Conservation (phyloP, 805 yeast species). For the Cyberlindnera nakhonratchasimensis region DNA sequence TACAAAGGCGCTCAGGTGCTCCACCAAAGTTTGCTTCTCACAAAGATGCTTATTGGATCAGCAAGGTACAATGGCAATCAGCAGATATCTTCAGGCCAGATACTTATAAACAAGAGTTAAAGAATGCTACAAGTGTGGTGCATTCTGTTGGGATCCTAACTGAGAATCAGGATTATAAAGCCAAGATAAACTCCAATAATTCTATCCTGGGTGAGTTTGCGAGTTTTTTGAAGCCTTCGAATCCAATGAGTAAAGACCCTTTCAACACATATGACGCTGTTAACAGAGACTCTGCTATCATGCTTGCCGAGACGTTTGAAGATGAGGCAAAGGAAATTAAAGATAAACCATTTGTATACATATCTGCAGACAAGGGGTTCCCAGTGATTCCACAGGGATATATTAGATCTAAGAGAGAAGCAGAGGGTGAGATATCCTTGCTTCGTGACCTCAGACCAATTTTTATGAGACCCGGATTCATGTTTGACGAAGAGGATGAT, state of each 20-base stretch:
- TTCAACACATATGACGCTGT: conserved; percentile 54
- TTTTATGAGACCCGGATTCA: conserved; percentile 75
- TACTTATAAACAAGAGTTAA: conserved; percentile 47
- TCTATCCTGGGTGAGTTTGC: conserved; percentile 33
- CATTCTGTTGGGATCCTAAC: conserved; percentile 78
- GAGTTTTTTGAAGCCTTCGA: conserved; percentile 46
- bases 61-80: conserved; percentile 58
- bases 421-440: conserved; percentile 55
- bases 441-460: conserved; percentile 55
- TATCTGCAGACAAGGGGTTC: conserved; percentile 74
- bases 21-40: conserved; percentile 37
- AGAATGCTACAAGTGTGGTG: conserved; percentile 61
- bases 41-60: conserved; percentile 44
- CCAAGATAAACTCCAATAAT: conserved; percentile 32
- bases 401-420: conserved; percentile 70
- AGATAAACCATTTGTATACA: conserved; percentile 57
- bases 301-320: conserved; percentile 54
- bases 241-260: conserved; percentile 49
- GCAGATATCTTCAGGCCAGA: conserved; percentile 68
- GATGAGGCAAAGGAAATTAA: conserved; percentile 21
- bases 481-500: conserved; percentile 55
- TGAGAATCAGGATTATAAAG: conserved; percentile 68
- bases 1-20: conserved; percentile 46
- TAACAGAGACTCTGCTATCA: conserved; percentile 66
- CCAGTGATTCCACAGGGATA: conserved; percentile 71